phyloP scores from a whole-genome alignment of 495 filamentous ascomycete genomes.

The Penicillium paradoxum region DNA sequence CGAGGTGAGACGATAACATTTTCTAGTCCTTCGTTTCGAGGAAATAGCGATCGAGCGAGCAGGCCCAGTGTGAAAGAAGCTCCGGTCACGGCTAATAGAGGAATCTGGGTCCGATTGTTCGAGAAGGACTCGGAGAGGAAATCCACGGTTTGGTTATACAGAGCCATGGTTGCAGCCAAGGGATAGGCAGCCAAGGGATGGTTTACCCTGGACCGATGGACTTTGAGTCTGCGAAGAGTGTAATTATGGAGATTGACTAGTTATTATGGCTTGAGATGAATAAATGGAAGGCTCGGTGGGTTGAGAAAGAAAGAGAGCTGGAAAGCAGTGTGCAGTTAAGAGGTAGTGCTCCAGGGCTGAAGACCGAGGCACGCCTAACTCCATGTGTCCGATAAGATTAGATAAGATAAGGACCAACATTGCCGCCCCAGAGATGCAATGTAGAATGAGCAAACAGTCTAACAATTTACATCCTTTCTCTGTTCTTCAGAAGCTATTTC shows the following conservation, averaged over 20 bases:
- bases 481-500: too few relatives aligned
- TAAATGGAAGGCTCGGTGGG: too few relatives aligned
- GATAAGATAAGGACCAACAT: background rate
- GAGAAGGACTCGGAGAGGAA: conserved; percentile 36
- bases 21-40: conserved; percentile 7
- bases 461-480: too few relatives aligned
- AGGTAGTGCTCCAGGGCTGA: background rate
- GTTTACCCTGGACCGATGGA: background rate
- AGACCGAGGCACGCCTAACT: conserved; percentile 4
- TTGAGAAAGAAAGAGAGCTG: background rate
- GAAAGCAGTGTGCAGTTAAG: background rate
- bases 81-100: conserved; percentile 39
- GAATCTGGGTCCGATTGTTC: conserved; percentile 35
- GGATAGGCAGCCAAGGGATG: background rate
- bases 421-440: too few relatives aligned
- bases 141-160: conserved; percentile 38
- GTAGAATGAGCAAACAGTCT: too few relatives aligned
- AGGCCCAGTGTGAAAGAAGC: conserved; percentile 40
- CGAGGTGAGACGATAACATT: conserved; percentile 44
- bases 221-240: too few relatives aligned
- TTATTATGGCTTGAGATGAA: background rate
- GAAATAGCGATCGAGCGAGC: conserved; percentile 34
- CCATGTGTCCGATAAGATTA: conserved; percentile 12
- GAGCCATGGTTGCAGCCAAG: conserved; percentile 25
- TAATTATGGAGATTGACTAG: background rate